Percentiles rank a stretch among this genome's conserved stretches.
phyloP scores from a whole-genome alignment of 345 rosid species.

The Rhodamnia rubescens region DNA sequence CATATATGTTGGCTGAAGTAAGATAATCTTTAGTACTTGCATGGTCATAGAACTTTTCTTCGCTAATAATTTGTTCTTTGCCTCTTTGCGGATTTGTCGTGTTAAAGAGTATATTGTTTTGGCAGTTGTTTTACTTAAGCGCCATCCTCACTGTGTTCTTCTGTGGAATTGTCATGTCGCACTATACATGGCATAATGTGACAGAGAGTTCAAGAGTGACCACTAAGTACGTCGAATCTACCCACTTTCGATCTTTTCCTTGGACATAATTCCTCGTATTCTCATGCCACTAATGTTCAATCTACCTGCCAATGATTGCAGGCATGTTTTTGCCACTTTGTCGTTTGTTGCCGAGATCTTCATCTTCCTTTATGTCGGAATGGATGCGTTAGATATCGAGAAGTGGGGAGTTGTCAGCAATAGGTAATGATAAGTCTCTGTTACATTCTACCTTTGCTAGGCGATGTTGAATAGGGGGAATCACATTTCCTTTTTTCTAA shows the following conservation, averaged over 20 bases:
- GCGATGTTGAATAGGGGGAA: not conserved
- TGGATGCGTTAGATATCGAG: constrained; percentile 45
- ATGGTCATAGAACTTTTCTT: not conserved
- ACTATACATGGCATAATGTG: constrained; percentile 44
- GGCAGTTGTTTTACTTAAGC: constrained; percentile 34
- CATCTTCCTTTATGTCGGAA: constrained; percentile 45
- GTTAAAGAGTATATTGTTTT: not conserved
- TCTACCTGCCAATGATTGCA: constrained; percentile 1
- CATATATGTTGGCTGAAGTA: constrained; percentile 39
- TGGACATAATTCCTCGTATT: not conserved
- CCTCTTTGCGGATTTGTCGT: not conserved
- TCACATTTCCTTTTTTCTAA: not conserved
- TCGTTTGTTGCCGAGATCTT: constrained; percentile 41
- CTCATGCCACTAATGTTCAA: not conserved
- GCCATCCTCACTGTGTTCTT: constrained; percentile 46
- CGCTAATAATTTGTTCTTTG: not conserved
- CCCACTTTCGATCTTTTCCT: not conserved
- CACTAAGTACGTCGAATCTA: constrained; percentile 19
- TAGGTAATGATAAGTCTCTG: constrained; percentile 9
- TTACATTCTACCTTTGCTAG: not conserved
- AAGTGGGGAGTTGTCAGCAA: constrained; percentile 34
- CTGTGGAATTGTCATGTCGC: constrained; percentile 47
- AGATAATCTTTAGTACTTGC: not conserved
- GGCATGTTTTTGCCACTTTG: constrained; percentile 39
- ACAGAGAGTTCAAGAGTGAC: constrained; percentile 41